phyloP scores from a whole-genome alignment of 805 yeast genomes.

The Pichia exigua region DNA sequence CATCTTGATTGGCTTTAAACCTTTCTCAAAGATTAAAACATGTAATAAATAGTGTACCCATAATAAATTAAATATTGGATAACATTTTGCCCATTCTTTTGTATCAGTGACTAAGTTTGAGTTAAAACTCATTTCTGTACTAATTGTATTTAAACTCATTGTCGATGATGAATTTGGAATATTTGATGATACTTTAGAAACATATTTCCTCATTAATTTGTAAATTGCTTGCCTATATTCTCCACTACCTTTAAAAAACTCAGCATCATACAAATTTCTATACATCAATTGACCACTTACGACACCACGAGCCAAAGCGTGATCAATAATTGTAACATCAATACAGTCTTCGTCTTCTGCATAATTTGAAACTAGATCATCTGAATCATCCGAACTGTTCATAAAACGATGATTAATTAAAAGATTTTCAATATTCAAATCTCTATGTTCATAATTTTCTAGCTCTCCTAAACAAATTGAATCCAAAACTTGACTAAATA shows the following conservation, averaged over 20 bases:
- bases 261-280: constrained; percentile 58
- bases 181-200: constrained; percentile 6
- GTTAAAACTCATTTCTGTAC: background rate
- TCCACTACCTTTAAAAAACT: constrained; percentile 51
- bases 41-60: constrained; percentile 62
- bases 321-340: constrained; percentile 47
- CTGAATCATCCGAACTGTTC: constrained; percentile 1
- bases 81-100: constrained; percentile 36
- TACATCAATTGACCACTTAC: constrained; percentile 29
- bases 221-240: constrained; percentile 58
- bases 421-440: constrained; percentile 60
- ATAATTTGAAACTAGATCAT: background rate
- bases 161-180: background rate
- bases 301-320: constrained; percentile 45
- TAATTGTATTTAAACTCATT: constrained; percentile 4
- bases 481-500: constrained; percentile 49
- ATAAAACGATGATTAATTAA: constrained; percentile 29
- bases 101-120: background rate
- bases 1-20: constrained; percentile 21
- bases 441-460: constrained; percentile 59
- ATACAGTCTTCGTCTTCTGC: constrained; percentile 8
- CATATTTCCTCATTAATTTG: constrained; percentile 35
- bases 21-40: constrained; percentile 37
- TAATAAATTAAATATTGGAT: constrained; percentile 45
- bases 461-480: constrained; percentile 46